Base-by-base conservation (phyloP, 768 basidiomycete genomes). In the Ramaria sp. region DNA sequence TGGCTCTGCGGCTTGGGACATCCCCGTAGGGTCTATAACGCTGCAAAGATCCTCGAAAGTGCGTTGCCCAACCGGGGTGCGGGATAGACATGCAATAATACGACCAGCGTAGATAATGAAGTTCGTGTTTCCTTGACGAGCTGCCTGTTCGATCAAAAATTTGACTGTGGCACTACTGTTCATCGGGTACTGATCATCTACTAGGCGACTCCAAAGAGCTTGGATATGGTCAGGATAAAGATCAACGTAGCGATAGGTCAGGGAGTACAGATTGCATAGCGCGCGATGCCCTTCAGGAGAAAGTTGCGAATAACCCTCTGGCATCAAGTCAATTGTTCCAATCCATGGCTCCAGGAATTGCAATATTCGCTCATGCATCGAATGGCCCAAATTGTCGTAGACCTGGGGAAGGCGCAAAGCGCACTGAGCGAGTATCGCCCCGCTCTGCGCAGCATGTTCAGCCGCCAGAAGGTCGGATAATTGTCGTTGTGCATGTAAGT, bases 281-380 rank as follows among this genome's bases (percentile, higher is more conserved):
- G 83, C 79, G 12, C 76, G 69, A 50, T 78, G 73, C 1, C 83
- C 87, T 43, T 81, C 78, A 39, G 71, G 69, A 0, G 83, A 78
- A 3, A 82, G 67, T 30, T 68, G 70, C 2, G 76, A 73, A 55
- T 73, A 75, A 56, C 80, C 79, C 52, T 82, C 79, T 1, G 73
- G 70, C 66, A 83, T 77, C 20, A 92, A 74, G 55, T 83, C 77
- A 64, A 94, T 78, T 61, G 81, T 80, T 9, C 81, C 74, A 34
- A 90, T 76, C 93, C 94, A 97, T 58, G 81, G 79, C 63, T 90
- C 87, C 55, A 96, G 66, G 62, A 84, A 81, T 65, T 87, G 83
- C 2, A 97, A 70, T 39, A 92, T 72, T 72, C 69, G 24, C 73
- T 63, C 56, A 69, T 73, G 10, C 70, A 71, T 58, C 74, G 68